These are phyloP conservation scores for Arthrocladium fulminans DNA, from an alignment of 2,329 filamentous ascomycete genomes.

Conservation along the genomic window DNA sequence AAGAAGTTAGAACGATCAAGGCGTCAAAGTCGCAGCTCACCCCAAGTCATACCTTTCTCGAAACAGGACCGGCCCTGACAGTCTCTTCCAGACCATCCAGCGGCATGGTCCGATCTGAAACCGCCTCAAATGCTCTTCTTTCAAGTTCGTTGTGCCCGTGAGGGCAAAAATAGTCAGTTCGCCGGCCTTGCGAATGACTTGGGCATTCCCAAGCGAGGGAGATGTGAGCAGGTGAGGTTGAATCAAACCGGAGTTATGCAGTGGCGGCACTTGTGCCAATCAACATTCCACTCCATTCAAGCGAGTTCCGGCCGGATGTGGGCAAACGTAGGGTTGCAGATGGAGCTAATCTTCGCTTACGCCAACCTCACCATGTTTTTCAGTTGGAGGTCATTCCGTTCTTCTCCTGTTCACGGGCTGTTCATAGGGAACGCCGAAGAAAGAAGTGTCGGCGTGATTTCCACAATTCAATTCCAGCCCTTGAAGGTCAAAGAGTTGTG, in stretches of 20 bases:
- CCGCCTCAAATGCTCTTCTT: neutral
- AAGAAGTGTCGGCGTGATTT: no score
- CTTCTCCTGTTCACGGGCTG: no score
- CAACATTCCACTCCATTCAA: neutral
- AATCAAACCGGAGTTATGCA: neutral
- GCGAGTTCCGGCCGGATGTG: no score
- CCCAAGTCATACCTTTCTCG: slow-evolving; percentile 15
- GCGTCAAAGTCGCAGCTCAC: neutral
- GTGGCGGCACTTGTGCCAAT: neutral
- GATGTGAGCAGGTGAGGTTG: neutral
- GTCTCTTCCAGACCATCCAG: slow-evolving; percentile 4
- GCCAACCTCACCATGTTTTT: no score
- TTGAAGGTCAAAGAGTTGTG: no score
- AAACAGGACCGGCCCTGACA: slow-evolving; percentile 8
- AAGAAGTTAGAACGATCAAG: slow-evolving; percentile 1
- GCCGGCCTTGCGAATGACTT: neutral
- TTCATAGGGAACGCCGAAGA: no score
- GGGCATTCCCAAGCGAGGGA: neutral
- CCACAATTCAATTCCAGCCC: no score
- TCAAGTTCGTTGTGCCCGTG: neutral
- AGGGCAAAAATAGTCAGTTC: neutral
- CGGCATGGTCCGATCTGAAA: slow-evolving; percentile 6
- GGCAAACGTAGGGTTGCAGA: no score
- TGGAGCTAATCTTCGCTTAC: no score
- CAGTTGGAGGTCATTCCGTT: no score